Base-by-base conservation (phyloP, 495 filamentous ascomycete species). In the Talaromyces wortmannii region DNA sequence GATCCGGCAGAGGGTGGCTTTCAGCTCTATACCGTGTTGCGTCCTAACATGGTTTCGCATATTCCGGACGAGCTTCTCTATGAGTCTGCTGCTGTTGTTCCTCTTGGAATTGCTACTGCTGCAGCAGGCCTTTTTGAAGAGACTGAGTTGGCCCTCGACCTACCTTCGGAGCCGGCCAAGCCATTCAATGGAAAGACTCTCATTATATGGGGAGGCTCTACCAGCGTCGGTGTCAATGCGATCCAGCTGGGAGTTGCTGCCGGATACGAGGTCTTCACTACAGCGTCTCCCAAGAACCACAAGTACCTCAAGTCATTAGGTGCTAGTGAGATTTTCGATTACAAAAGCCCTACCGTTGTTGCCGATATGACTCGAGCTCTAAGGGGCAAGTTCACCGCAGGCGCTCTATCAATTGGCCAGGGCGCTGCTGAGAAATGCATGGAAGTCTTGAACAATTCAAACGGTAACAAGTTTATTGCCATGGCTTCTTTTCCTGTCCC, bases 131-230 rank as follows among this genome's bases (percentile, higher is more conserved):
- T 55, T 15, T 55, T 55, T 11, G 43, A 55, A 16, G 32, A 55
- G 16, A 48, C 43, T 2, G 43, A 55, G 31, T 31, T 55, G 52
- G 52, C 18, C 7, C 45, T 55, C 31, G 43, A 55, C 29, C 43
- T 46, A 15, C 52, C 52, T 5, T 55, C 52, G 2, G 57, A 57
- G 31, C 66, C 42, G 7, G 43, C 52, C 18, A 55, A 55, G n/a
- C 52, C 52, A 1, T 40, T 30, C 6, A 55, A 45, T 10, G 52
- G 52, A 10, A 55, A 55, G 52, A 55, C 52, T 8, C 16, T 76
- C 12, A 55, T 79, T 17, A 57, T 80, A 48, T 82, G 78, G 79
- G 79, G 79, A 3, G 79, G 63, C 4, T 61, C 74, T 42, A 74
- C 69, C 50, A 78, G 70, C 51, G 63, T 79, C 7, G 76, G 77